A percentile compares a stretch with the other conserved stretches of the same genome.
Evolutionary conservation across 1,284 basidiomycete species (phyloP).

Genomic region (Schizophyllum commune): DNA sequence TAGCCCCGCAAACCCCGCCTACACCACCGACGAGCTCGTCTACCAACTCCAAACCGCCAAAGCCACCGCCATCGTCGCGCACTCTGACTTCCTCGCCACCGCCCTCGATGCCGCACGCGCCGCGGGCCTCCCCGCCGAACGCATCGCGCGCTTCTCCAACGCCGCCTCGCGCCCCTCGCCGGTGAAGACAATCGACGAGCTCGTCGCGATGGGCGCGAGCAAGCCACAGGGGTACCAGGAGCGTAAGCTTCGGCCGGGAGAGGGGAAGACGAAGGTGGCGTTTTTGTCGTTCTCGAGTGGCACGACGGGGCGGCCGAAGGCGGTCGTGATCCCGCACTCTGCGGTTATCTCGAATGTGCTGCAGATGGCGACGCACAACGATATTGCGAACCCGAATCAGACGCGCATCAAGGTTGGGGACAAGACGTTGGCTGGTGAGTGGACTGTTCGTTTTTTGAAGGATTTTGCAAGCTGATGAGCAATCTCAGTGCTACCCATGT

Average conservation of each 20-base stretch:
- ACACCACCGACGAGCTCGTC: conserved; percentile 59
- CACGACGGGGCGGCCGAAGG: conserved; percentile 57
- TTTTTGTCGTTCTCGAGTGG: conserved; percentile 77
- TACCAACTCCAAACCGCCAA: conserved; percentile 53
- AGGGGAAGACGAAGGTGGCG: conserved; percentile 61
- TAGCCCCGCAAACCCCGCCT: conserved; percentile 60
- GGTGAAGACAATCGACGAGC: conserved; percentile 37
- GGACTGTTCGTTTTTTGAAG: no score
- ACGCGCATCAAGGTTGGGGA: conserved; percentile 32
- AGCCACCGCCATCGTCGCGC: conserved; percentile 51
- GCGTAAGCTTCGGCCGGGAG: conserved; percentile 46
- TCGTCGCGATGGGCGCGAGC: conserved; percentile 48
- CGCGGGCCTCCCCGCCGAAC: conserved; percentile 45
- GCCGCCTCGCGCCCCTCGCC: conserved; percentile 2
- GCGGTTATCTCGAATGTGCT: conserved; percentile 60
- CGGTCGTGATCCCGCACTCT: conserved; percentile 64
- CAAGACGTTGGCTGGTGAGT: conserved; percentile 51
- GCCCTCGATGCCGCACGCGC: conserved; percentile 45
- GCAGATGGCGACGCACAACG: conserved; percentile 47
- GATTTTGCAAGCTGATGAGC: background rate
- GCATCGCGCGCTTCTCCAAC: conserved; percentile 42
- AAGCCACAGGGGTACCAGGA: conserved; percentile 37
- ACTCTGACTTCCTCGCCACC: conserved; percentile 53
- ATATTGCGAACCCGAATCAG: conserved; percentile 32
- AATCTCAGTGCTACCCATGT: conserved; percentile 34